Evolutionary conservation across 2,329 filamentous ascomycete genomes (phyloP).

Genomic region (Cercospora sojina): DNA sequence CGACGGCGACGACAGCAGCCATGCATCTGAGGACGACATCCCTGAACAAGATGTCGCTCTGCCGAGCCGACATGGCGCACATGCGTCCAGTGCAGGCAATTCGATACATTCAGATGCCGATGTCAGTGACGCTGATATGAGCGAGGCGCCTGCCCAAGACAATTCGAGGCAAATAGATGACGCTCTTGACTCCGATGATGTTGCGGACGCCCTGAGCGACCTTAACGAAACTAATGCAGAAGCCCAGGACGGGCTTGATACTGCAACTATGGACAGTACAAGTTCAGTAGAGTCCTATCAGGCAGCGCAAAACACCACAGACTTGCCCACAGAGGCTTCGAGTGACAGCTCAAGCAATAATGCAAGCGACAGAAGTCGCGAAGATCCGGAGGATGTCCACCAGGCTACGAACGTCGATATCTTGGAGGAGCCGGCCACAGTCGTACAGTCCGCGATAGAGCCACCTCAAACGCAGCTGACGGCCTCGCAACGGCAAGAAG

Average conservation of each 20-base stretch:
- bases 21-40: neutral
- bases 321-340: neutral
- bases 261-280: neutral
- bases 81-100: neutral
- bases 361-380: neutral
- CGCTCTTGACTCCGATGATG: neutral
- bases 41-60: neutral
- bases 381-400: neutral
- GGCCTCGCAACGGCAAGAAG: constrained; percentile 8
- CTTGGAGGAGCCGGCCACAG: neutral
- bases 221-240: neutral
- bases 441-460: constrained; percentile 3
- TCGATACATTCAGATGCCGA: neutral
- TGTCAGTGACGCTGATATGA: neutral
- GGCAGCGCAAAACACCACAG: neutral
- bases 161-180: neutral
- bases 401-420: neutral
- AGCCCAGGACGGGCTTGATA: neutral
- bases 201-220: neutral
- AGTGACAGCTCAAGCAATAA: neutral
- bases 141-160: neutral
- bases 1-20: neutral
- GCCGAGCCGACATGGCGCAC: neutral
- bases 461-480: neutral
- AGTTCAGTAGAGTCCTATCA: neutral